Evolutionary conservation across 2,329 filamentous ascomycete species (phyloP).

Genomic region (Colletotrichum nymphaeae): DNA sequence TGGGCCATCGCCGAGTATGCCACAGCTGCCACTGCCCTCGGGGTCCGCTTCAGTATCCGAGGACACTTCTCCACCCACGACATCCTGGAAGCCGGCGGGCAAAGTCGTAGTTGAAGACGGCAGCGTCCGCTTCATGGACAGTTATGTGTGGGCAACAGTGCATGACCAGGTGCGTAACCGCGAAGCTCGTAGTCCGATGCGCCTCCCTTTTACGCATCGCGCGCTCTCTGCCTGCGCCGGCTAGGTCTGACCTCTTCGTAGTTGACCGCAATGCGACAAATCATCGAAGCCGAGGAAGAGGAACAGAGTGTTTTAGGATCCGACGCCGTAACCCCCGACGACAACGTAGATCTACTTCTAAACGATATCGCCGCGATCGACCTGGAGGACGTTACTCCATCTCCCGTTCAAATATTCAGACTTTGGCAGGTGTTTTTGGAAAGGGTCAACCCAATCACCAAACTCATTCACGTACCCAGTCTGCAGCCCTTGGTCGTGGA

Average conservation of each 20-base stretch:
- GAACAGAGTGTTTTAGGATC: constrained; percentile 62
- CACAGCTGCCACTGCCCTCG: constrained; percentile 36
- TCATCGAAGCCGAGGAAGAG: constrained; percentile 63
- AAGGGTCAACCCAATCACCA: constrained; percentile 79
- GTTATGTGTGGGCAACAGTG: constrained; percentile 63
- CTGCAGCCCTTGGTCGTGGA: constrained; percentile 74
- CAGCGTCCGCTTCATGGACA: constrained; percentile 68
- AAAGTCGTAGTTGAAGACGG: constrained; percentile 68
- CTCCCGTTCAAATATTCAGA: constrained; percentile 73
- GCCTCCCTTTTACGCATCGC: neutral
- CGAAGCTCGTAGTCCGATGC: neutral
- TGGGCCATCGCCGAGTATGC: constrained; percentile 27
- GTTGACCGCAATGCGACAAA: constrained; percentile 69
- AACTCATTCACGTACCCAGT: constrained; percentile 78
- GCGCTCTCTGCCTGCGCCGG: neutral
- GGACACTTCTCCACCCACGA: constrained; percentile 35
- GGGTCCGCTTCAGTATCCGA: constrained; percentile 38
- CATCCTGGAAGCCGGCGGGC: constrained; percentile 58
- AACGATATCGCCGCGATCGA: constrained; percentile 52
- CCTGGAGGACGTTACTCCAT: constrained; percentile 69
- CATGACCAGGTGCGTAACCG: constrained; percentile 63
- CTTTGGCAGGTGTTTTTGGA: constrained; percentile 82
- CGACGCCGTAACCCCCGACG: constrained; percentile 62
- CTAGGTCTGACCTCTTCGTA: constrained; percentile 39
- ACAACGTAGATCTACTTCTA: constrained; percentile 63